Evolutionary conservation across 805 yeast species (phyloP).

Genomic region (Lipomyces chichibuensis): DNA sequence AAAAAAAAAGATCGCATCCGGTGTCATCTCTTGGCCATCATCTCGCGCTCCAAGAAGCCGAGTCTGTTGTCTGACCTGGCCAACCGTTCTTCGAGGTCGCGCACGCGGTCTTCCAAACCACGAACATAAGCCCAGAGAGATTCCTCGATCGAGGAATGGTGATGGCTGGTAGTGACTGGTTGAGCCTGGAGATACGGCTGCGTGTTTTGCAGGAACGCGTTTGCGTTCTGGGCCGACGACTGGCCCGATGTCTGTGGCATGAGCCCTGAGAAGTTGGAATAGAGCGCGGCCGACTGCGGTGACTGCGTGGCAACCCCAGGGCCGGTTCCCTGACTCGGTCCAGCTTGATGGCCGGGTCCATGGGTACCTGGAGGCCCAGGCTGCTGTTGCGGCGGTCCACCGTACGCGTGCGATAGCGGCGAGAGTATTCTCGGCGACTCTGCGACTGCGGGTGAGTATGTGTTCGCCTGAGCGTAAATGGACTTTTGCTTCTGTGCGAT

Average conservation of each 20-base stretch:
- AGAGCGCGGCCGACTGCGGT: slow-evolving; percentile 17
- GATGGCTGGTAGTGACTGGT: slow-evolving; percentile 15
- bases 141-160: slow-evolving; percentile 30
- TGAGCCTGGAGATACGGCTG: slow-evolving; percentile 20
- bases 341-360: not conserved
- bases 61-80: slow-evolving; percentile 42
- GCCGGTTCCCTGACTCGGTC: slow-evolving; percentile 10
- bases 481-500: slow-evolving; percentile 6
- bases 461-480: slow-evolving; percentile 9
- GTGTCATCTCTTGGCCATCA: slow-evolving; percentile 18
- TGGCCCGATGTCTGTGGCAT: slow-evolving; percentile 14
- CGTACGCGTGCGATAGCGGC: slow-evolving; percentile 32
- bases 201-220: slow-evolving; percentile 26
- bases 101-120: slow-evolving; percentile 40
- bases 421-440: slow-evolving; percentile 30
- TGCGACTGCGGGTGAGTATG: slow-evolving; percentile 15
- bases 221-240: slow-evolving; percentile 19
- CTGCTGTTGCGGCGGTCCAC: slow-evolving; percentile 18
- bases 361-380: slow-evolving; percentile 2
- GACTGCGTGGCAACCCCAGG: slow-evolving; percentile 5
- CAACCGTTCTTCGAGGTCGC: slow-evolving; percentile 42
- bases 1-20: no score
- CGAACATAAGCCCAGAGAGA: slow-evolving; percentile 37
- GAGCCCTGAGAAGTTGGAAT: slow-evolving; percentile 14
- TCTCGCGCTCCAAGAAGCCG: slow-evolving; percentile 29